phyloP scores from a whole-genome alignment of 306 rosid species.

The Casuarina glauca region DNA sequence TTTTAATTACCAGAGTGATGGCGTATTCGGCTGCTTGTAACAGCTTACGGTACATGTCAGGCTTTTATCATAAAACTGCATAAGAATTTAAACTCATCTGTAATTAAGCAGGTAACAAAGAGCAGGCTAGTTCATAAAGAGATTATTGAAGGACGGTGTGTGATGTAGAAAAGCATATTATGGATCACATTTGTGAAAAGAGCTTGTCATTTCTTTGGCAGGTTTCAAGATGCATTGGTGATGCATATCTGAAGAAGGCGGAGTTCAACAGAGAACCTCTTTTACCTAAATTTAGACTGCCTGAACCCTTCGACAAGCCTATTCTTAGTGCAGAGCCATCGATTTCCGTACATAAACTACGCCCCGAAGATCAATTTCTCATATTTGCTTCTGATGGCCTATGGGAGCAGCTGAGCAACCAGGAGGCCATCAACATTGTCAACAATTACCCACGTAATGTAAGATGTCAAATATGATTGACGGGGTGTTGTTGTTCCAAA shows the following conservation, averaged over 20 bases:
- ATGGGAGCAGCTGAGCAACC: conserved; percentile 89
- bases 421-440: conserved; percentile 71
- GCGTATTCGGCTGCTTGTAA: background rate
- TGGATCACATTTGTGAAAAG: conserved; percentile 7
- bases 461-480: conserved; percentile 8
- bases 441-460: conserved; percentile 59
- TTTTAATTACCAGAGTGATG: no score
- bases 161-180: background rate
- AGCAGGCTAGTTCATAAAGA: background rate
- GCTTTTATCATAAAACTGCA: background rate
- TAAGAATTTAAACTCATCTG: background rate
- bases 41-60: background rate
- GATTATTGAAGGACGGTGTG: background rate
- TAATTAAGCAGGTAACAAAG: background rate
- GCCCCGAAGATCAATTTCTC: conserved; percentile 65
- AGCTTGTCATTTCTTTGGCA: conserved; percentile 33
- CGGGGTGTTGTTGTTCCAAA: background rate
- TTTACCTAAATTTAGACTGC: conserved; percentile 50
- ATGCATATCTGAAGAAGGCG: conserved; percentile 74
- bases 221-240: conserved; percentile 86
- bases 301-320: conserved; percentile 69
- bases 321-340: conserved; percentile 71
- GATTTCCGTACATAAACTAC: conserved; percentile 50
- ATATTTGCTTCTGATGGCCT: conserved; percentile 88
- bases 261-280: conserved; percentile 80